Percentiles rank a stretch among this genome's conserved stretches.
phyloP scores from a whole-genome alignment of 2,329 filamentous ascomycete species.

The Pseudogymnoascus sp. region DNA sequence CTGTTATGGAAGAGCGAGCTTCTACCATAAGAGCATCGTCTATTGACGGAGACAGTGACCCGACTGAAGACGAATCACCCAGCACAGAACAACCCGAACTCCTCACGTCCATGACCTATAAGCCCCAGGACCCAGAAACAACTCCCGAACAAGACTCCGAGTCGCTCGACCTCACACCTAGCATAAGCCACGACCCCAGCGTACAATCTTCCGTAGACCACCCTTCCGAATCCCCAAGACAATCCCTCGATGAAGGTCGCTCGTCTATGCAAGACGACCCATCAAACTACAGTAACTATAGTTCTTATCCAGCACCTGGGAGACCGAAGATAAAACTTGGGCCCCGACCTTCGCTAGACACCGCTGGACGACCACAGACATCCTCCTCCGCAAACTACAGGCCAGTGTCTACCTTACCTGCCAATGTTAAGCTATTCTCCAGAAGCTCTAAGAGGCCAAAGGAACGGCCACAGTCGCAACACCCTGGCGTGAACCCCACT shows the following conservation, averaged over 20 bases:
- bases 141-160: background rate
- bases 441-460: constrained; percentile 50
- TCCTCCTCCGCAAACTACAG: constrained; percentile 54
- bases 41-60: background rate
- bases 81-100: background rate
- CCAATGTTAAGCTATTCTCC: constrained; percentile 65
- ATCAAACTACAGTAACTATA: constrained; percentile 43
- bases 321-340: constrained; percentile 85
- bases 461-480: constrained; percentile 34
- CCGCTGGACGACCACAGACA: constrained; percentile 51
- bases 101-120: constrained; percentile 6
- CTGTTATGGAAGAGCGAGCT: constrained; percentile 40
- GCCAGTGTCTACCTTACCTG: constrained; percentile 71
- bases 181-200: constrained; percentile 3
- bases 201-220: background rate
- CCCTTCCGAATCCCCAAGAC: constrained; percentile 18
- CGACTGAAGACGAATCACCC: background rate
- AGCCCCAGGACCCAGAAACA: background rate
- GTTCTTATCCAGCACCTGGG: constrained; percentile 40
- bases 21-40: constrained; percentile 23
- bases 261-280: constrained; percentile 44
- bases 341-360: constrained; percentile 70
- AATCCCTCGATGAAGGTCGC: constrained; percentile 21
- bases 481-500: constrained; percentile 22
- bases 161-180: constrained; percentile 5